Evolutionary conservation across 441 rosid species (phyloP).

Genomic region (Mallotus repandus): DNA sequence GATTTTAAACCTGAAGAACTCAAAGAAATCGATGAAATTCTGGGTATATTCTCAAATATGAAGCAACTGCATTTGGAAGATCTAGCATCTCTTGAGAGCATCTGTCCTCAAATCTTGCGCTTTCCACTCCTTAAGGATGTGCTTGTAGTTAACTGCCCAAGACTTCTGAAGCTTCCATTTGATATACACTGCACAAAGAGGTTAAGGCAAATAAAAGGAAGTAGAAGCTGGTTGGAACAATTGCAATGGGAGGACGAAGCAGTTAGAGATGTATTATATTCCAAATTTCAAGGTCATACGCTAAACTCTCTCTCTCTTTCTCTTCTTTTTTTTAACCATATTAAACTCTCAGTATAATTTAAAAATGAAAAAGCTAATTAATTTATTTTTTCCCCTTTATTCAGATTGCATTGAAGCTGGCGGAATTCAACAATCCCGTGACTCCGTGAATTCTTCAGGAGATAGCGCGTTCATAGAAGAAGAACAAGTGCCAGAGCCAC

Average conservation of each 20-base stretch:
- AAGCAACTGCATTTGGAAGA: too few species aligned
- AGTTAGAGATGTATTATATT: neutral
- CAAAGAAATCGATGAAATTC: too few species aligned
- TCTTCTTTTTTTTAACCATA: too few species aligned
- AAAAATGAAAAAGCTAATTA: too few species aligned
- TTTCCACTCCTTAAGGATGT: neutral
- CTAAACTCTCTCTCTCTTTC: neutral
- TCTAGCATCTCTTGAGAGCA: too few species aligned
- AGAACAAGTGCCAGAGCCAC: too few species aligned
- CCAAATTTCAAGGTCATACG: neutral
- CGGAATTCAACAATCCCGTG: neutral
- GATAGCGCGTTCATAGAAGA: too few species aligned
- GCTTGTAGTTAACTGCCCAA: neutral
- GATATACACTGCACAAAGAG: too few species aligned
- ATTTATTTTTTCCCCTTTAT: neutral
- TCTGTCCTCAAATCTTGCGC: neutral
- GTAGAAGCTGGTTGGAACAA: neutral
- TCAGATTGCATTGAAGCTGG: neutral
- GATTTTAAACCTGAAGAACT: too few species aligned
- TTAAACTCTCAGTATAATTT: too few species aligned
- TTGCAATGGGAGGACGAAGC: neutral
- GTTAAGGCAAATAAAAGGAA: constrained; percentile 3
- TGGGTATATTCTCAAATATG: too few species aligned
- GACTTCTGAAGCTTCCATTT: neutral
- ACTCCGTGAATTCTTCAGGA: neutral